Base-by-base conservation (phyloP, 306 rosid species). In the Vigna angularis region DNA sequence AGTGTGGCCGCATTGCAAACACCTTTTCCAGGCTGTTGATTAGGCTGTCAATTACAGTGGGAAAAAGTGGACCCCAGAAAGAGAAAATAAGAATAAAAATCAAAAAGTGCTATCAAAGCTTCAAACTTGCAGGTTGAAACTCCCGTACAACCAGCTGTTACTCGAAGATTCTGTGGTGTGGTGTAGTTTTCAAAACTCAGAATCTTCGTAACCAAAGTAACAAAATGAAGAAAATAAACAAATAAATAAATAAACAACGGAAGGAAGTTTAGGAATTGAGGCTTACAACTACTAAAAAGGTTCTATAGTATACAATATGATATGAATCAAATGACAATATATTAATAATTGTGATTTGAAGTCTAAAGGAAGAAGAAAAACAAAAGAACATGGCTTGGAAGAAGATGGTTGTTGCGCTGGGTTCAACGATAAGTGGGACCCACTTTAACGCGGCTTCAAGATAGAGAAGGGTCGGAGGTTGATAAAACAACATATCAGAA, bases 1-100 rank as follows among this genome's bases (percentile, higher is more conserved):
- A 76, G 84, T 26, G 75, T 65, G 86, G 71, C 69, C 53, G 80
- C 75, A 50, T 79, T 70, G 80, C 85, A 32, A 79, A 76, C 81
- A 79, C 85, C 83, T 76, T 86, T 86, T 86, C 83, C 87, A 86
- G 89, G 83, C 83, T 86, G 89, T 70, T 76, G 56, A 83, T 76
- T 66, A 72, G 78, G 78, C 86, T 83, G 89, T 83, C 86, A 86
- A n/a, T 73, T 75, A 79, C 79, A 56, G 61, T 26, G 66, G 18
- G 11, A 64, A 55, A 74, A 26, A 51, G 80, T 84, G 77, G 82
- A 34, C 24, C 85, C 86, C 86, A 82, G 80, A 57, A 64, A 30
- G 42, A 49, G 22, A 73, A 16, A 61, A 24, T 3, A 32, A 9
- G 18, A 40, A 30, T 6, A 51, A 32, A 2, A 26, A 2, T 9